Evolutionary conservation across 805 yeast genomes (phyloP), one percentile per base, ranked within the genome.

Genomic region (Candida insectalens): DNA sequence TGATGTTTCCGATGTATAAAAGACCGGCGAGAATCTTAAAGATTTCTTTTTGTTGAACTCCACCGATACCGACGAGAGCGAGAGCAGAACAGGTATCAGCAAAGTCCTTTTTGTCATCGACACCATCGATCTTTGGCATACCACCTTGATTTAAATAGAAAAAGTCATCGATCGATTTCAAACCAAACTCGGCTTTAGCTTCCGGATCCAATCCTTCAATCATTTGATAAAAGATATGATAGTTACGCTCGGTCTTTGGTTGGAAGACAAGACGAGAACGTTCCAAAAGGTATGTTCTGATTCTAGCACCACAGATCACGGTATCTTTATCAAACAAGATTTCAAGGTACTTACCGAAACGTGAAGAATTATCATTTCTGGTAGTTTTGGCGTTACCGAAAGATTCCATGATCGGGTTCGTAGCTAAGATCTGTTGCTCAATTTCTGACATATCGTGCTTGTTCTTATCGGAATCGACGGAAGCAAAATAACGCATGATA

Each of bases 341-440:
- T 60, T 89, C 97, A 45, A 89, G 67, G 55, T 89, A 89, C 59
- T 89, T 89, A 52, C 98, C 98, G 53, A 92, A 94, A 59, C 98
- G 80, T 18, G 97, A 89, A 19, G 97, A 92, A 60, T 89, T 89
- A 62, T 89, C 96, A 56, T 89, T 89, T 66, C 98, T 78, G 14
- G 95, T 81, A 2, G 98, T 89, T 55, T 89, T 89, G 6, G 98
- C 97, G 58, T 94, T 92, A 66, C 98, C 98, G 59, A 92, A 92
- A 0, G 97, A 92, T 62, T 92, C 98, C 80, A 92, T 82, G 47
- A 92, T 81, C 3, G 97, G 97, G 54, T 89, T 89, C 0, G 97
- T 92, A 10, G 98, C 97, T 50, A 89, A 69, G 37, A 89, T 89
- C 61, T 84, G 95, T 52, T 83, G 82, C 60, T 89, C 98, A 19